Evolutionary conservation across 108 stramenopile species (phyloP), one percentile per base, ranked within the genome.

Genomic region (Cyclotella cryptica): DNA sequence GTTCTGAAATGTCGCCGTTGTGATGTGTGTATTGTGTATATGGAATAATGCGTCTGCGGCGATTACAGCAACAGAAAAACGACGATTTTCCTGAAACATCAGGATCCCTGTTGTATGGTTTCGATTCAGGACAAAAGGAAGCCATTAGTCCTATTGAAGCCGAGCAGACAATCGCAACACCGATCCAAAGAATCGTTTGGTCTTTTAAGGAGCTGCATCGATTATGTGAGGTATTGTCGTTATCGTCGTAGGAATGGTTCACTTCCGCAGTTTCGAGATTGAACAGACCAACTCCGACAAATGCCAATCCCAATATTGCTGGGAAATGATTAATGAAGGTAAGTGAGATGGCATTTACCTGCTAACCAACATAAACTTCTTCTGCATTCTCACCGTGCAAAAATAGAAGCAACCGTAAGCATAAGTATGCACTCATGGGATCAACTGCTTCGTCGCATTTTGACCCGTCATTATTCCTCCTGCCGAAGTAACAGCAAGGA

Each of bases 81-180:
- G 15, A 27, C 43, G 61, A 13, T 28, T 47, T 66, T 11, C 29
- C 54, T 49, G 49, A 52, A 40, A 28, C 6, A 53, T 22, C 52
- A 35, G 18, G 65, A 57, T 66, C 41, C 14, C n/a, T 41, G 21
- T 9, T 18, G 10, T 67, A 13, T 61, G 39, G 35, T 12, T 63
- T 43, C n/a, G 51, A 51, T 47, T 69, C 74, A 13, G 91, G 91
- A 64, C 75, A 89, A 69, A 92, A 92, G 15, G 86, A 78, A 19
- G 72, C 19, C 89, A 92, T 92, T 58, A 90, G 68, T 26, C 84
- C 85, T 21, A 86, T 47, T 39, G 79, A 86, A 35, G 88, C 76
- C 24, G 86, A 24, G 13, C 83, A 63, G 9, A 92, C 69, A 24
- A 85, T 54, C 10, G 46, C 54, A 65, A 79, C 84, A 12, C 90